Evolutionary conservation across 495 filamentous ascomycete genomes (phyloP), one percentile per base, ranked within the genome.

Genomic region (Trichoderma asperelloides): DNA sequence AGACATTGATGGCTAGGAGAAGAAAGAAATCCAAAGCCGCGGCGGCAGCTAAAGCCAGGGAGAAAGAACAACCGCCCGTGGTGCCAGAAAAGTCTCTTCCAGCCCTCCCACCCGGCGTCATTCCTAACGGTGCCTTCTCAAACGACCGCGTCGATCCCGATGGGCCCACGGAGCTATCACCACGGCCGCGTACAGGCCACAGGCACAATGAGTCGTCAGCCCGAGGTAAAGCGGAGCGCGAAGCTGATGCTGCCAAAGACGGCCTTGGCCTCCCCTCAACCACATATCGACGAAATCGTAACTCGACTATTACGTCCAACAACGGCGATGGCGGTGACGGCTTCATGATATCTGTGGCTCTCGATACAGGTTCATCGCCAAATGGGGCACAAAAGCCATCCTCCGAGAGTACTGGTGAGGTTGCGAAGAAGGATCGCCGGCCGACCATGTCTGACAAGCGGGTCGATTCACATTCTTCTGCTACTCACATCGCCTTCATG

Each of bases 1-100:
- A 99, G 74, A 93, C 91, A n/a, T 78, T 99, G 39, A 99, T 99
- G 96, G 92, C 95, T 62, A 83, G 96, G 67, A 85, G 96, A 70
- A 86, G 92, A 66, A 99, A 99, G 78, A 94, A 93, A 74, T 85
- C 88, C 73, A 89, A 90, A 76, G 85, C 83, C 65, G 78, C 85
- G 3, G 79, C 83, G 37, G 78, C 86, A 70, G 79, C 84, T 66
- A 89, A 87, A 72, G 80, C 85, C 67, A 79, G 83, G 66, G 84
- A 84, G 39, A 88, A 84, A 71, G 84, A 86, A 66, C 72, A 82
- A 60, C 81, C 85, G 5, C 81, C 86, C 21, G 85, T 90, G 77
- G 87, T 93, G 63, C 82, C 91, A 39, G 94, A 99, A 77, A 99
- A 99, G 72, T 96, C 93, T 12, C 83, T 98, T 13, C 95, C 95